Evolutionary conservation across 2,329 filamentous ascomycete genomes (phyloP).

Genomic region (Calonectria ilicicola): DNA sequence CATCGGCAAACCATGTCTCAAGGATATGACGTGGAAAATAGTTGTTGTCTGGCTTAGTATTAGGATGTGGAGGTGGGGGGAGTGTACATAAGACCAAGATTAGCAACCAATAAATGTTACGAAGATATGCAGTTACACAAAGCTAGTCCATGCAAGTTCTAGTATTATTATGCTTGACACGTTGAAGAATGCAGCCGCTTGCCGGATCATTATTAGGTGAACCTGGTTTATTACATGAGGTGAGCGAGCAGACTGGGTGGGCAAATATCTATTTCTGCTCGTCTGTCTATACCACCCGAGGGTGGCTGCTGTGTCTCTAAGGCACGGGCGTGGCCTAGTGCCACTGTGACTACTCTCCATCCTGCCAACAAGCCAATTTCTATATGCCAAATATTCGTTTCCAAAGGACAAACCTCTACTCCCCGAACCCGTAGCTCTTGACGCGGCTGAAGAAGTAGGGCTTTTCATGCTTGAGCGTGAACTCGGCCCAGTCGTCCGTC

Average conservation of each 20-base stretch:
- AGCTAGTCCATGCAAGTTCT: background rate
- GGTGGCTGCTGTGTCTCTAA: background rate
- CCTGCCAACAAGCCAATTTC: background rate
- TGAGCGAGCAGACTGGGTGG: background rate
- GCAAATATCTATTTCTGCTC: background rate
- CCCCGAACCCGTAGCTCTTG: slow-evolving; percentile 68
- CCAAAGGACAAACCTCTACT: slow-evolving; percentile 27
- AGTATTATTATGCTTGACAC: no score
- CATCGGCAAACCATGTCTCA: background rate
- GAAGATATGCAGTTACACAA: slow-evolving; percentile 19
- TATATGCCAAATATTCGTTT: background rate
- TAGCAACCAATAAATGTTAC: slow-evolving; percentile 20
- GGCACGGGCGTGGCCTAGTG: background rate
- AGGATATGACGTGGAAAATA: background rate
- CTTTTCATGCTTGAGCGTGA: slow-evolving; percentile 73
- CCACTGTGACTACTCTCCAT: background rate
- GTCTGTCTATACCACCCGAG: background rate
- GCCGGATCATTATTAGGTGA: background rate
- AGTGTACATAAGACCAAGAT: background rate
- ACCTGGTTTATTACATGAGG: background rate
- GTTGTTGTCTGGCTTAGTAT: slow-evolving; percentile 6
- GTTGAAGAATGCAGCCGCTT: no score
- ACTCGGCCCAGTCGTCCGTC: slow-evolving; percentile 92
- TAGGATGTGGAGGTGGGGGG: slow-evolving; percentile 3
- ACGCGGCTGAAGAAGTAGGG: slow-evolving; percentile 77